These are phyloP conservation scores for Oidiodendron maius DNA, from an alignment of 495 filamentous ascomycete genomes.

Conservation along the genomic window DNA sequence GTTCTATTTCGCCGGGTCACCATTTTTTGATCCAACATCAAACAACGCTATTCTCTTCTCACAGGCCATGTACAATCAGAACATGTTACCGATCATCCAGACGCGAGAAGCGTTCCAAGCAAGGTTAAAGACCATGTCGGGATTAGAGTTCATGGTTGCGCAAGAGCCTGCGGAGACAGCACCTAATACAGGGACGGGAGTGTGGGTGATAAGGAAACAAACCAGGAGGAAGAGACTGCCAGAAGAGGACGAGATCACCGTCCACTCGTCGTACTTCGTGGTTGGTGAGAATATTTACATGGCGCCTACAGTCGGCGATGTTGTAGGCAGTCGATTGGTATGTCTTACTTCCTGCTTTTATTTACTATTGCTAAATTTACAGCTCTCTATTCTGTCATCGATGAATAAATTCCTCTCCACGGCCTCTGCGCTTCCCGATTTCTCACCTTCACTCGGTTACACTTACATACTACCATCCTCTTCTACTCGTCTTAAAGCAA, in stretches of 20 bases:
- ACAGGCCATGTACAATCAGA: slow-evolving; percentile 67
- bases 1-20: slow-evolving; percentile 84
- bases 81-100: slow-evolving; percentile 49
- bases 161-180: slow-evolving; percentile 66
- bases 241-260: slow-evolving; percentile 61
- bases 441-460: slow-evolving; percentile 69
- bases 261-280: slow-evolving; percentile 77
- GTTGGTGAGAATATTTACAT: slow-evolving; percentile 83
- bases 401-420: slow-evolving; percentile 62
- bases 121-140: slow-evolving; percentile 69
- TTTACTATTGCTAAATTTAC: not conserved
- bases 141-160: slow-evolving; percentile 76
- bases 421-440: slow-evolving; percentile 53
- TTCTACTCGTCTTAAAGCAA: slow-evolving; percentile 26
- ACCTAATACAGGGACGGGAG: slow-evolving; percentile 57
- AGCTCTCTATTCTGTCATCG: slow-evolving; percentile 18
- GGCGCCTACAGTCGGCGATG: slow-evolving; percentile 75
- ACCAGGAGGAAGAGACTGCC: slow-evolving; percentile 54
- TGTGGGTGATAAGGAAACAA: slow-evolving; percentile 94
- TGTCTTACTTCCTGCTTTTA: slow-evolving; percentile 14
- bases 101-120: slow-evolving; percentile 77
- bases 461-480: slow-evolving; percentile 54
- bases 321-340: slow-evolving; percentile 73
- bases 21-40: slow-evolving; percentile 84
- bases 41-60: slow-evolving; percentile 76